Percentiles rank a stretch among this genome's conserved stretches.
Evolutionary conservation across 805 yeast species (phyloP).

Genomic region (Cyberlindnera sargentensis): DNA sequence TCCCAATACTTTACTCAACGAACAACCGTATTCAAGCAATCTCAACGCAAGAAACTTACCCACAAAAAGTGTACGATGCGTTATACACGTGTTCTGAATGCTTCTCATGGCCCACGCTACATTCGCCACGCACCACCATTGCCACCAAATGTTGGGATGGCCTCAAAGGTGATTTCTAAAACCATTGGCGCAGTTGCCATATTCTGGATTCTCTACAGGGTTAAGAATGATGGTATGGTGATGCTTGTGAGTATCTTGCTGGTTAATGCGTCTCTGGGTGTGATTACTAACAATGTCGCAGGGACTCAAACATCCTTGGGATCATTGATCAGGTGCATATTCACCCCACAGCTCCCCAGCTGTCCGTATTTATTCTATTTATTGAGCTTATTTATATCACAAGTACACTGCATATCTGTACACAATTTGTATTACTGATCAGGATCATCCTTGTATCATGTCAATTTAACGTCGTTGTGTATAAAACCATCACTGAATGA

Average conservation of each 20-base stretch:
- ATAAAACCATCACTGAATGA: background rate
- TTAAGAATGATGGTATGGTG: slow-evolving; percentile 63
- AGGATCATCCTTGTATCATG: no score
- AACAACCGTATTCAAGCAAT: no score
- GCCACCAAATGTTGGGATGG: slow-evolving; percentile 55
- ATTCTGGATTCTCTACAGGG: slow-evolving; percentile 81
- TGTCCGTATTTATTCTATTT: slow-evolving; percentile 3
- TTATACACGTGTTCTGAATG: slow-evolving; percentile 5
- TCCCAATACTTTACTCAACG: no score
- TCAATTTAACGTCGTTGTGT: background rate
- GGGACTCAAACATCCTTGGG: slow-evolving; percentile 38
- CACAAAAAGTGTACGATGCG: slow-evolving; percentile 7
- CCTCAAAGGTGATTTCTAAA: slow-evolving; percentile 54
- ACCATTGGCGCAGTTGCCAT: slow-evolving; percentile 80
- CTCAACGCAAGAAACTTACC: no score
- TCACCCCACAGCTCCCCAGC: slow-evolving; percentile 2
- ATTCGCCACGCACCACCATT: slow-evolving; percentile 53
- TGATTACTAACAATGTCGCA: slow-evolving; percentile 4
- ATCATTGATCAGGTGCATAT: slow-evolving; percentile 19
- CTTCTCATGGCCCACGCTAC: slow-evolving; percentile 20
- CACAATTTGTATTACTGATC: no score
- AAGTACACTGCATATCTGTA: background rate
- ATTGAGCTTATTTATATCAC: background rate
- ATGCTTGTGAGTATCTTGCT: slow-evolving; percentile 35
- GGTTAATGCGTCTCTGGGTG: background rate